Base-by-base conservation (phyloP, 331 rosid species). In the Acacia pycnantha region DNA sequence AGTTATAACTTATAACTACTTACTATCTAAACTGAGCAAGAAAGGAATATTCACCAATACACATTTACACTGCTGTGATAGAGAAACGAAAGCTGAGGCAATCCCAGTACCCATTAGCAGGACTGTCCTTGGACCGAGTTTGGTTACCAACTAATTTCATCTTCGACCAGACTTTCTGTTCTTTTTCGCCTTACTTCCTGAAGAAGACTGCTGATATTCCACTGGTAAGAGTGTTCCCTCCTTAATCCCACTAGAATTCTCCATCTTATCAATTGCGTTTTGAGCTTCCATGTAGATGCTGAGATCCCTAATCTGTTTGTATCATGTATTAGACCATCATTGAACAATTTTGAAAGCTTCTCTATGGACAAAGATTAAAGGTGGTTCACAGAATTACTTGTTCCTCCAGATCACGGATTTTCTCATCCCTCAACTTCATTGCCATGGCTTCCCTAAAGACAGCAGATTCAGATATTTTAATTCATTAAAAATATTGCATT, bases 161-260 rank as follows among this genome's bases (percentile, higher is more conserved):
- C 92, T 90, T 56, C 95, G 92, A 85, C 92, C 89, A 2, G 91
- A 82, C 81, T 93, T 96, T 51, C 79, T 81, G 64, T 87, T 91
- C 79, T 82, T 94, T 81, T 87, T 94, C 44, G 81, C 43, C 76
- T 68, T 89, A 50, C 87, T 51, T 50, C 19, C 56, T 11, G 93
- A 73, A 83, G 97, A 88, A 74, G 95, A 83, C 79, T 90, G 92
- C 78, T 86, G 91, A 43, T 90, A 85, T 33, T 92, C 92, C 67
- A 93, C 90, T 12, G 98, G 97, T 79, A 93, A 78, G 31, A 93
- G 54, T 40, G 91, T 93, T 77, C 97, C 99, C 24, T 97, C 97
- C 86, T 86, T 93, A 79, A 96, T 89, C 83, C 88, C 91, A 81
- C 92, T 87, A 14, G 93, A 83, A 84, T 86, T 95, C 21, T 84